A percentile compares a stretch with the other conserved stretches of the same genome.
phyloP scores from a whole-genome alignment of 2,329 filamentous ascomycete species.

The Penicillium sumatraense region DNA sequence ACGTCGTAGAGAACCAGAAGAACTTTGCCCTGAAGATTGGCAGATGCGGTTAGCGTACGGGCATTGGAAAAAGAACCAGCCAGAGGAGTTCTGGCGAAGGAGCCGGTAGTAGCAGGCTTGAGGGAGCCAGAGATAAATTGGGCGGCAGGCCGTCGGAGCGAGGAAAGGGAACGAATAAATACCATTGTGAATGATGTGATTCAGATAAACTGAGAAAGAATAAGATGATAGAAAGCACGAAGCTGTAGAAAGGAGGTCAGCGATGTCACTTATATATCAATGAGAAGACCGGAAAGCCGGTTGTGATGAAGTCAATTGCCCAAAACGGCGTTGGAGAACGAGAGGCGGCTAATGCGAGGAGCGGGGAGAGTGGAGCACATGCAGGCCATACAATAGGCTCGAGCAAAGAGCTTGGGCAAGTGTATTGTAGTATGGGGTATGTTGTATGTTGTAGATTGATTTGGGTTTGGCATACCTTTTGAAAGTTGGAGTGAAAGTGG shows the following conservation, averaged over 20 bases:
- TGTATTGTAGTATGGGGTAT: not conserved
- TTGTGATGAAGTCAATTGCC: slow-evolving; percentile 10
- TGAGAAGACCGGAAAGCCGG: slow-evolving; percentile 1
- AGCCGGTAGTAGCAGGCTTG: slow-evolving; percentile 28
- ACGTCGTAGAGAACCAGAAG: slow-evolving; percentile 93
- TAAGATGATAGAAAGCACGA: slow-evolving; percentile 6
- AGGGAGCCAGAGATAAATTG: slow-evolving; percentile 53
- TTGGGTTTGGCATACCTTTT: slow-evolving; percentile 8
- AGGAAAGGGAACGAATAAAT: slow-evolving; percentile 67
- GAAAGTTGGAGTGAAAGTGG: not conserved
- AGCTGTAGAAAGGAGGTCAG: slow-evolving; percentile 16
- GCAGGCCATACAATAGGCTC: slow-evolving; percentile 2
- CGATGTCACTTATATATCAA: not conserved
- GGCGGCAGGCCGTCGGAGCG: slow-evolving; percentile 58
- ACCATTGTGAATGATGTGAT: slow-evolving; percentile 56
- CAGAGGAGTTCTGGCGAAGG: slow-evolving; percentile 42
- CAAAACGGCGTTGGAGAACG: slow-evolving; percentile 20
- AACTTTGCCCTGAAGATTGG: slow-evolving; percentile 87
- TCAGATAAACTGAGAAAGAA: slow-evolving; percentile 10
- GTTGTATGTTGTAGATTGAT: not conserved
- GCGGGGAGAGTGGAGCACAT: slow-evolving; percentile 18
- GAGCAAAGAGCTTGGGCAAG: not conserved
- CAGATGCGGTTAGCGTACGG: slow-evolving; percentile 67
- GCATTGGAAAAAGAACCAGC: slow-evolving; percentile 53
- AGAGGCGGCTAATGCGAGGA: slow-evolving; percentile 7